Evolutionary conservation across 176 grass and related monocot species (phyloP), one percentile per base, ranked within the genome.

Genomic region (Rhynchospora breviuscula): DNA sequence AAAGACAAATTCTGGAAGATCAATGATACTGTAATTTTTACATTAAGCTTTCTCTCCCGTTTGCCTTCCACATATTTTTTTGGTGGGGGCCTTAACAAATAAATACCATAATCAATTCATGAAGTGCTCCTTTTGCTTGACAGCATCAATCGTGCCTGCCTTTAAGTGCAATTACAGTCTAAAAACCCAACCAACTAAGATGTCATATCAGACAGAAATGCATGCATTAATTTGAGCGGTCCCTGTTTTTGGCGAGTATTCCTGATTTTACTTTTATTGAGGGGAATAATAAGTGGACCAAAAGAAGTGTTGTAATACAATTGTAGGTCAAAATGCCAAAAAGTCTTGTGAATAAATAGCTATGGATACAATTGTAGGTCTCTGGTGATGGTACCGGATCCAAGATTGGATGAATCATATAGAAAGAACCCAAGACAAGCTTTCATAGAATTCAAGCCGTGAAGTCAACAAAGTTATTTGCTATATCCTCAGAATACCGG

Each of bases 11-110:
- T 79, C 23, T 11, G 67, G 29, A 83, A 40, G 49, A 35, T 46
- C 85, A 8, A 59, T 48, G 29, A 35, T 15, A 54, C 60, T 69
- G 84, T 2, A 70, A 83, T 83, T 40, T 40, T 40, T 40, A 40
- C 35, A 40, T 40, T 40, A 40, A 84, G 94, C 94, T 79, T 94
- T 97, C 57, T 97, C 83, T 13, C 78, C 18, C 92, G 94, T 87
- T 97, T 97, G 67, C 94, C 88, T 68, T 97, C 92, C 74, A 97
- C 94, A 59, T 97, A 97, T 40, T 89, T 97, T 90, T 85, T 97
- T 97, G 13, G 81, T 88, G 56, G 88, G 88, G 87, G 14, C 92
- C 94, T 61, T 97, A 78, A 67, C 94, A 92, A 7, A 92, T 94
- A 83, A 97, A 94, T 12, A 92, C 92, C 10, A 94, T 71, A 80